These are phyloP conservation scores for Boletus tylopilopsis DNA, from an alignment of 768 basidiomycete genomes.

Conservation along the genomic window DNA sequence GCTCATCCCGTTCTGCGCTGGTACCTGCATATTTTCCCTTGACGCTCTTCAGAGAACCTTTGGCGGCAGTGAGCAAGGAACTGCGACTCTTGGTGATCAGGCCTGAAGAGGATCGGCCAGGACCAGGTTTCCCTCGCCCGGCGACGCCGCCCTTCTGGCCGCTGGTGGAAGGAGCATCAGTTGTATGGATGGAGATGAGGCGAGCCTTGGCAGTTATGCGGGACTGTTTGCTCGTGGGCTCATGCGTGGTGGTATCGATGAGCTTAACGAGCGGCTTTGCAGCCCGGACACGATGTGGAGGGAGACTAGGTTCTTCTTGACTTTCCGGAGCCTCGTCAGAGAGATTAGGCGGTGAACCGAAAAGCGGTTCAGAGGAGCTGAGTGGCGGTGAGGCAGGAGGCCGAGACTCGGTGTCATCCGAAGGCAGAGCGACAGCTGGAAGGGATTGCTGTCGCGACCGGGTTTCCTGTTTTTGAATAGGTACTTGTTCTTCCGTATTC, in stretches of 20 bases:
- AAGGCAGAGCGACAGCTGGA: neutral
- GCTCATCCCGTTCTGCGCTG: slow-evolving; percentile 13
- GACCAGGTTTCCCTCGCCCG: slow-evolving; percentile 40
- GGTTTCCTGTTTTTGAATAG: neutral
- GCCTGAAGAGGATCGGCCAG: slow-evolving; percentile 48
- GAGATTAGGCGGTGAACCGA: slow-evolving; percentile 21
- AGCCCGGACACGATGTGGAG: slow-evolving; percentile 44
- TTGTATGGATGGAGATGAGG: slow-evolving; percentile 27
- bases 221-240: slow-evolving; percentile 28
- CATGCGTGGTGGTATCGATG: slow-evolving; percentile 35
- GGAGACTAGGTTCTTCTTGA: slow-evolving; percentile 12
- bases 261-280: slow-evolving; percentile 55
- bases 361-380: slow-evolving; percentile 25
- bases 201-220: slow-evolving; percentile 52
- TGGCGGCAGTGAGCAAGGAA: slow-evolving; percentile 52
- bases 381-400: slow-evolving; percentile 10
- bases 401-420: neutral
- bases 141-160: slow-evolving; percentile 3
- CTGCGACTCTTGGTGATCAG: slow-evolving; percentile 39
- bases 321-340: slow-evolving; percentile 7
- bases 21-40: slow-evolving; percentile 39
- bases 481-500: slow-evolving; percentile 12
- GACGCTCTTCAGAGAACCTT: slow-evolving; percentile 48
- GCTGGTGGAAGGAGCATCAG: slow-evolving; percentile 8
- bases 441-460: slow-evolving; percentile 1